A percentile compares a stretch with the other conserved stretches of the same genome.
Evolutionary conservation across 1,139 yeast genomes (phyloP).

Genomic region (Wickerhamiella pararugosa): DNA sequence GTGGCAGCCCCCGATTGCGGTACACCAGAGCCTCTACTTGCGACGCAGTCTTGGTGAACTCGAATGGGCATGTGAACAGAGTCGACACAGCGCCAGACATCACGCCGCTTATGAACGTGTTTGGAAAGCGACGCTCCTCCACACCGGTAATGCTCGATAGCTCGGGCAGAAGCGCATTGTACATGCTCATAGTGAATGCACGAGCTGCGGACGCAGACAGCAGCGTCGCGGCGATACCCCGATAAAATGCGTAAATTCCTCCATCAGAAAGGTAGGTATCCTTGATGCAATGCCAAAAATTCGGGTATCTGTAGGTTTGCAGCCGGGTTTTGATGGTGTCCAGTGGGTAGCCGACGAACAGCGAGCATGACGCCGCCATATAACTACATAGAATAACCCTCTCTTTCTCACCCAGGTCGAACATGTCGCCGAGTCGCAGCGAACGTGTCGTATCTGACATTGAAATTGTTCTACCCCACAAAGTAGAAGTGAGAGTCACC

Average conservation of each 20-base stretch:
- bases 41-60: slow-evolving; percentile 66
- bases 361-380: slow-evolving; percentile 47
- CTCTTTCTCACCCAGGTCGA: not conserved
- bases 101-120: slow-evolving; percentile 47
- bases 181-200: slow-evolving; percentile 46
- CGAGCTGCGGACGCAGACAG: slow-evolving; percentile 51
- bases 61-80: slow-evolving; percentile 69
- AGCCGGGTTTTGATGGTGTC: slow-evolving; percentile 75
- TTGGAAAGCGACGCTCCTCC: slow-evolving; percentile 34
- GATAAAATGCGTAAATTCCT: slow-evolving; percentile 42
- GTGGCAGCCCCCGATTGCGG: slow-evolving; percentile 26
- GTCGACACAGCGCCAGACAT: slow-evolving; percentile 54
- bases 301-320: slow-evolving; percentile 58
- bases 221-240: slow-evolving; percentile 65
- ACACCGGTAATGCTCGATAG: slow-evolving; percentile 12
- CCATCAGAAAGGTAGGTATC: slow-evolving; percentile 52
- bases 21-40: slow-evolving; percentile 41
- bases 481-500: too few species aligned
- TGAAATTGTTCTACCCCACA: too few species aligned
- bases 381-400: slow-evolving; percentile 6
- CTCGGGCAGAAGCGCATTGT: slow-evolving; percentile 41
- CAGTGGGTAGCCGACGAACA: slow-evolving; percentile 66
- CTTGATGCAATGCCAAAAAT: slow-evolving; percentile 43
- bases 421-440: too few species aligned
- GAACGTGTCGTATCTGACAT: too few species aligned